Conservation (phyloP, 805 yeast genomes). For the Starmerella riodocensis region DNA sequence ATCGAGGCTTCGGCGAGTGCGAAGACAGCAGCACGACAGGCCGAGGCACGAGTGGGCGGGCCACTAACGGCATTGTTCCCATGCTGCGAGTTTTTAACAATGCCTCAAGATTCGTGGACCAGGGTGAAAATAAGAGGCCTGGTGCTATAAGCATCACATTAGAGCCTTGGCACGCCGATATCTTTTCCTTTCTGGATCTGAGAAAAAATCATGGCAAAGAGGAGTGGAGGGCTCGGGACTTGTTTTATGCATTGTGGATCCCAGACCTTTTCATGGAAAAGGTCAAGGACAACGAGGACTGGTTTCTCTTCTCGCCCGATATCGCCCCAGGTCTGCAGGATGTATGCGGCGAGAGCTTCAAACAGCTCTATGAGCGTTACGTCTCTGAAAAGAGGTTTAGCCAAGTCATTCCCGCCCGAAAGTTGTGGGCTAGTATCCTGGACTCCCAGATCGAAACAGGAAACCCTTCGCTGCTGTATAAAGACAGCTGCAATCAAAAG, state of each 20-base stretch:
- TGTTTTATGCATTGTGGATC: conserved; percentile 85
- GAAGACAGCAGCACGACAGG: conserved; percentile 65
- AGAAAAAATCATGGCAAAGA: conserved; percentile 90
- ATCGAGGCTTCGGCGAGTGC: conserved; percentile 53
- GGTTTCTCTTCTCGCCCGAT: conserved; percentile 82
- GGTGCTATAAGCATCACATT: conserved; percentile 87
- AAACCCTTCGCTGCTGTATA: conserved; percentile 83
- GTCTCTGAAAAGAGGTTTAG: conserved; percentile 52
- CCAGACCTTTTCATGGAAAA: conserved; percentile 86
- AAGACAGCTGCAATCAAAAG: conserved; percentile 79
- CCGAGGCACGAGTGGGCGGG: conserved; percentile 38
- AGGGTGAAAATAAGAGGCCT: conserved; percentile 93
- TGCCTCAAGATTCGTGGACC: conserved; percentile 90
- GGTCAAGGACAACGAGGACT: conserved; percentile 57
- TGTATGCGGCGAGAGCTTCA: conserved; percentile 68
- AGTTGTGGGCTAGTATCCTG: conserved; percentile 70
- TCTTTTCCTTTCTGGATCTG: conserved; percentile 67
- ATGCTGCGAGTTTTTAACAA: conserved; percentile 87
- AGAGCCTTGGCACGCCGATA: conserved; percentile 94
- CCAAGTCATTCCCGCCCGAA: conserved; percentile 60
- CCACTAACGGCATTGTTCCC: conserved; percentile 80
- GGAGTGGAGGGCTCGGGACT: conserved; percentile 79
- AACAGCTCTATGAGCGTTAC: conserved; percentile 49
- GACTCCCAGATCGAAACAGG: conserved; percentile 93
- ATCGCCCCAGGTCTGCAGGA: conserved; percentile 74